These are phyloP conservation scores for Tolypocladium nubicola DNA, from an alignment of 2,329 filamentous ascomycete genomes.

Conservation along the genomic window DNA sequence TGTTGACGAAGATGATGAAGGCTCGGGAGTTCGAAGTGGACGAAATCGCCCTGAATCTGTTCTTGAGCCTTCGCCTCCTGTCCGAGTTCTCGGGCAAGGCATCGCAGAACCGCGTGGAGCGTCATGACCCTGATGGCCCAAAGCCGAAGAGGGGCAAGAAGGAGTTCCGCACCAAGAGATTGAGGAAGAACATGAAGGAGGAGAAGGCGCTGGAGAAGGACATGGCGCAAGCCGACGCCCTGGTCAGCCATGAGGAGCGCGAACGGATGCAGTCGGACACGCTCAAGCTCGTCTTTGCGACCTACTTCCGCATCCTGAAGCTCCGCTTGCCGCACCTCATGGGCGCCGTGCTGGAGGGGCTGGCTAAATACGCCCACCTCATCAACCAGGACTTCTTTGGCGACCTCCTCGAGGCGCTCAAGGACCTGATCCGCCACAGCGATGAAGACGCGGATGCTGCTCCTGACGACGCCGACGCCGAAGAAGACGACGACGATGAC, in stretches of 20 bases:
- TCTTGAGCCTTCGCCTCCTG: slow-evolving; percentile 79
- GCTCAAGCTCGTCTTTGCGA: slow-evolving; percentile 87
- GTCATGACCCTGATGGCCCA: slow-evolving; percentile 9
- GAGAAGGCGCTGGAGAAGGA: slow-evolving; percentile 84
- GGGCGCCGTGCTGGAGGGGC: slow-evolving; percentile 91
- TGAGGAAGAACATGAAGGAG: slow-evolving; percentile 75
- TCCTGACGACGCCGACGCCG: slow-evolving; percentile 21
- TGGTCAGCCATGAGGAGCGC: slow-evolving; percentile 83
- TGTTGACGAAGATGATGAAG: slow-evolving; percentile 94
- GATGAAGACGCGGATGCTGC: slow-evolving; percentile 42
- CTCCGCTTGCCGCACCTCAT: slow-evolving; percentile 71
- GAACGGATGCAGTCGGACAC: slow-evolving; percentile 94
- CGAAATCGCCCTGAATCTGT: slow-evolving; percentile 80
- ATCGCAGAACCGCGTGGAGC: slow-evolving; percentile 66
- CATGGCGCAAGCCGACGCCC: slow-evolving; percentile 83
- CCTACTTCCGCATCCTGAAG: slow-evolving; percentile 92
- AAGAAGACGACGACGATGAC: slow-evolving; percentile 33
- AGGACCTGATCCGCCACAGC: slow-evolving; percentile 78
- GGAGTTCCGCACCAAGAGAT: slow-evolving; percentile 81
- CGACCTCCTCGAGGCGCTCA: slow-evolving; percentile 85
- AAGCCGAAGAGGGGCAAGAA: slow-evolving; percentile 56
- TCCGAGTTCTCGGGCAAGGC: slow-evolving; percentile 80
- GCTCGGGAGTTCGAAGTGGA: slow-evolving; percentile 71
- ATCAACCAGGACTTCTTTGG: slow-evolving; percentile 99
- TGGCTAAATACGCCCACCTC: slow-evolving; percentile 87